Evolutionary conservation across 306 rosid species (phyloP).

Genomic region (Cucumis sativus): DNA sequence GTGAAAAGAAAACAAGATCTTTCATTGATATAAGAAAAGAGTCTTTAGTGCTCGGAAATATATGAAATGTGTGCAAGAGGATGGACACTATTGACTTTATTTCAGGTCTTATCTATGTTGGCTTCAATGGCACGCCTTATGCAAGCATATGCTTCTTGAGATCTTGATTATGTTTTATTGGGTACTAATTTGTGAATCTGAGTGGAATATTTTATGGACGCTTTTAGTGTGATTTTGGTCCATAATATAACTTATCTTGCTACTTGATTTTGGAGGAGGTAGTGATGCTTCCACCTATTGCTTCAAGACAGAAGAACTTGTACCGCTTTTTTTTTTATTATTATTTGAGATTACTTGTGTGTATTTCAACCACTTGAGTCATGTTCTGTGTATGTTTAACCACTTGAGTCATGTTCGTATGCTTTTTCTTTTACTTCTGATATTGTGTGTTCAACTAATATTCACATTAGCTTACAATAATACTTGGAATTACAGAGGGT

Average conservation of each 20-base stretch:
- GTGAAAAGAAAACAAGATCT: no score
- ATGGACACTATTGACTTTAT: background rate
- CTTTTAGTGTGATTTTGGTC: background rate
- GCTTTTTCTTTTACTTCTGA: no score
- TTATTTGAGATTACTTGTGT: no score
- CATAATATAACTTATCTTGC: background rate
- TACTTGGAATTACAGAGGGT: no score
- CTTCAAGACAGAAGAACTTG: background rate
- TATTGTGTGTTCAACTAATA: no score
- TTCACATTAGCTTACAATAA: no score
- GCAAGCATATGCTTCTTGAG: background rate
- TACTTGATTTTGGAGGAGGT: background rate
- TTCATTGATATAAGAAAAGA: no score
- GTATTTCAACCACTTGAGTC: no score
- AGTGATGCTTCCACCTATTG: background rate
- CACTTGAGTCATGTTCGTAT: no score
- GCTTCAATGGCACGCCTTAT: background rate
- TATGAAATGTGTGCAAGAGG: background rate
- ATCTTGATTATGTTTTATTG: background rate
- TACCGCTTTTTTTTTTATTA: background rate
- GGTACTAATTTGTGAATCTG: background rate
- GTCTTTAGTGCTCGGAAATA: no score
- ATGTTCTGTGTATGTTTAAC: no score
- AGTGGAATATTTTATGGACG: background rate
- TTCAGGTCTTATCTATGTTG: background rate